Evolutionary conservation across 2,329 filamentous ascomycete species (phyloP).

Genomic region (Epichloe aotearoae): DNA sequence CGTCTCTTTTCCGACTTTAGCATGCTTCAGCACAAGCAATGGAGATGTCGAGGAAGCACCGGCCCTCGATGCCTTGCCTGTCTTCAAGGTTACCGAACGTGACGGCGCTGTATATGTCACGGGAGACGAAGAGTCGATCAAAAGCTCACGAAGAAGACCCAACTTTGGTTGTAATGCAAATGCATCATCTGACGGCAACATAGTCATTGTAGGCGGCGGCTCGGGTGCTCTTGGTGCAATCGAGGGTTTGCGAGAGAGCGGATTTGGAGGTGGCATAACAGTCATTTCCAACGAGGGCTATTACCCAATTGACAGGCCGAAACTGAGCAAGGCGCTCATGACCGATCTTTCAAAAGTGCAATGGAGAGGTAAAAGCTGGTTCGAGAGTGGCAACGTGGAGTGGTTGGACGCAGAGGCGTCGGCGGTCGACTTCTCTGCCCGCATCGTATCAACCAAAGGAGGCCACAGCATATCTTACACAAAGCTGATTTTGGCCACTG

Average conservation of each 20-base stretch:
- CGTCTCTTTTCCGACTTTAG: conserved; percentile 27
- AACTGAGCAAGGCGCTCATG: conserved; percentile 87
- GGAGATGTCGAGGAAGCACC: conserved; percentile 95
- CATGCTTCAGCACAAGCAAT: conserved; percentile 80
- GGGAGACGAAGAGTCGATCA: conserved; percentile 67
- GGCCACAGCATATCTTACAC: conserved; percentile 64
- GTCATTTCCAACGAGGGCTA: conserved; percentile 76
- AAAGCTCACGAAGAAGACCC: conserved; percentile 58
- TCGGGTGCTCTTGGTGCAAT: conserved; percentile 71
- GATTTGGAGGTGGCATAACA: conserved; percentile 68
- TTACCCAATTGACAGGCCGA: conserved; percentile 82
- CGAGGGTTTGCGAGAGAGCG: conserved; percentile 69
- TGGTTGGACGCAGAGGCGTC: conserved; percentile 52
- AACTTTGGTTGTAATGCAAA: conserved; percentile 51
- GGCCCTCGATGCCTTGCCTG: conserved; percentile 71
- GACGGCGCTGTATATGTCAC: conserved; percentile 76
- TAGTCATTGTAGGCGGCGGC: conserved; percentile 81
- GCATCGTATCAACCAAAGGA: conserved; percentile 60
- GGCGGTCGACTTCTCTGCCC: conserved; percentile 60
- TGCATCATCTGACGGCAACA: conserved; percentile 35
- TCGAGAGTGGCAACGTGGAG: conserved; percentile 46
- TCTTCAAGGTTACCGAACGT: conserved; percentile 69
- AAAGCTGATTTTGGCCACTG: conserved; percentile 83
- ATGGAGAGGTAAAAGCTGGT: conserved; percentile 67
- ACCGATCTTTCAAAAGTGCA: conserved; percentile 68